These are phyloP conservation scores for Cercospora citrullina DNA, from an alignment of 2,329 filamentous ascomycete species.

Conservation along the genomic window DNA sequence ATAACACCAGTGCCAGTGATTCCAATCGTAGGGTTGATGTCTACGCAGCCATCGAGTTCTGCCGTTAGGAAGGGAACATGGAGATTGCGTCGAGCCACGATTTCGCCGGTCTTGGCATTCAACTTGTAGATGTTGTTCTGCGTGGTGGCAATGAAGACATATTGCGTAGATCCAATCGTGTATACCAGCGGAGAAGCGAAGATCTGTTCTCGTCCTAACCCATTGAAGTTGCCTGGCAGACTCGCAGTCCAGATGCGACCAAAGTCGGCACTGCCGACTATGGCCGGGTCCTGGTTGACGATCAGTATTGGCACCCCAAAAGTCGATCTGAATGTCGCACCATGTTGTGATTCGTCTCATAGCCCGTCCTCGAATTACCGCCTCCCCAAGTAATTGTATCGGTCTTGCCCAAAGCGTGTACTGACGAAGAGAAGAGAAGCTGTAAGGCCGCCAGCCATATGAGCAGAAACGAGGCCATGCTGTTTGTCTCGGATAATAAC, in stretches of 20 bases:
- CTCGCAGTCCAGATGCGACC: conserved; percentile 15
- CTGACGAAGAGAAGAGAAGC: background rate
- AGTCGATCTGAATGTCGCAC: background rate
- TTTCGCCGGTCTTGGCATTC: conserved; percentile 15
- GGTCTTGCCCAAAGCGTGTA: conserved; percentile 7
- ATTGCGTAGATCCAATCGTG: conserved; percentile 14
- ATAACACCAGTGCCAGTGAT: conserved; percentile 17
- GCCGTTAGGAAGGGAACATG: conserved; percentile 15
- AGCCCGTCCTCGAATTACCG: conserved; percentile 13
- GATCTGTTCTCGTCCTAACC: conserved; percentile 13
- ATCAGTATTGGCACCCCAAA: background rate
- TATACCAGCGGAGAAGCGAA: conserved; percentile 15
- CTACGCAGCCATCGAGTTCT: conserved; percentile 9
- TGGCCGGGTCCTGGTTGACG: background rate
- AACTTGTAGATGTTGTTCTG: conserved; percentile 21
- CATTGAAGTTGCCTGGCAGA: conserved; percentile 13
- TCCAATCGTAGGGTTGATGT: conserved; percentile 13
- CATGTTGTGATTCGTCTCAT: conserved; percentile 15
- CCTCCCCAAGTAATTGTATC: conserved; percentile 19
- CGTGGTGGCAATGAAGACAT: conserved; percentile 17
- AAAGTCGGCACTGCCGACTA: conserved; percentile 8
- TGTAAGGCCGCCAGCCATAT: background rate
- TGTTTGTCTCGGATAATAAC: background rate
- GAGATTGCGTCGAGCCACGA: conserved; percentile 8
- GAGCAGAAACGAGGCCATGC: background rate